Evolutionary conservation across 768 basidiomycete genomes (phyloP).

Genomic region (Suillus subluteus): DNA sequence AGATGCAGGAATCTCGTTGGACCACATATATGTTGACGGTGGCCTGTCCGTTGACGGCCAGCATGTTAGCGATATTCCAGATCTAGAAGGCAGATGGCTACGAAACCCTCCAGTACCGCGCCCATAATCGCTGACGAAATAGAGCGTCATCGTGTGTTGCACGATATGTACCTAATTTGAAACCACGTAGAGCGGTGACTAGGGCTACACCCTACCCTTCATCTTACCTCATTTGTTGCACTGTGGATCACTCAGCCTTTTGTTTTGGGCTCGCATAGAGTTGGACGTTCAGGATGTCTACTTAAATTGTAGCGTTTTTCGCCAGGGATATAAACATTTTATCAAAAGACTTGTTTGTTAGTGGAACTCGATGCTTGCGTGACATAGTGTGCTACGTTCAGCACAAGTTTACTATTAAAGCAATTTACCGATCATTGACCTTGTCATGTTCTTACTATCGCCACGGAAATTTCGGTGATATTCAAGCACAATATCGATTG

Average conservation of each 20-base stretch:
- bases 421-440: neutral
- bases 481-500: neutral
- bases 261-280: neutral
- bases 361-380: neutral
- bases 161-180: constrained; percentile 1
- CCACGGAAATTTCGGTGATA: neutral
- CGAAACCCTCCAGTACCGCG: constrained; percentile 9
- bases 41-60: constrained; percentile 52
- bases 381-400: neutral
- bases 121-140: neutral
- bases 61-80: constrained; percentile 39
- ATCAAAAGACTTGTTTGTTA: neutral
- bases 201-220: neutral
- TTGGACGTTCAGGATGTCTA: neutral
- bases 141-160: constrained; percentile 8
- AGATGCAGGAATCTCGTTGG: constrained; percentile 47
- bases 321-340: neutral
- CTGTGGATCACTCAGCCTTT: neutral
- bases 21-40: constrained; percentile 40
- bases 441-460: neutral
- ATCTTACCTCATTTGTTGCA: neutral
- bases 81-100: constrained; percentile 42
- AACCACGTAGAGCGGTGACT: neutral
- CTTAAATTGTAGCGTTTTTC: neutral
- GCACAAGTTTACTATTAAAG: neutral